These are phyloP conservation scores for Elsinoe fawcettii DNA, from an alignment of 2,329 filamentous ascomycete species.

Conservation along the genomic window DNA sequence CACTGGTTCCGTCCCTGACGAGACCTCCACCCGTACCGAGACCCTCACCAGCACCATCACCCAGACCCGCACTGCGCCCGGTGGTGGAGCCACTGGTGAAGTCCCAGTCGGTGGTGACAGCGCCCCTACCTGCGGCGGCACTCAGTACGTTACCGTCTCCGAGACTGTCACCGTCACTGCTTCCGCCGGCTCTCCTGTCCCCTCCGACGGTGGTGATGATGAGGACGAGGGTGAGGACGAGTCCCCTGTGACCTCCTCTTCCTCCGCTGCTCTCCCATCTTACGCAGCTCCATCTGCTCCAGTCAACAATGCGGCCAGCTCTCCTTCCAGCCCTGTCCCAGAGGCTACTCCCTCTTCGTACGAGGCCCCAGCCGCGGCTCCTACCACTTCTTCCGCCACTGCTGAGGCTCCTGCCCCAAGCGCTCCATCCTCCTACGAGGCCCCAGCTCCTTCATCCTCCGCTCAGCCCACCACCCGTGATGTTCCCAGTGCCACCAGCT, in stretches of 20 bases:
- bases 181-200: not conserved
- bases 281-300: conserved; percentile 9
- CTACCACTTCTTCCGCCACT: conserved; percentile 27
- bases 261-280: conserved; percentile 12
- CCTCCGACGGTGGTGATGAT: conserved; percentile 4
- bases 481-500: conserved; percentile 19
- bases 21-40: conserved; percentile 11
- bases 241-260: conserved; percentile 5
- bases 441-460: conserved; percentile 15
- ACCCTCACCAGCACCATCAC: conserved; percentile 13
- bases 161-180: conserved; percentile 16
- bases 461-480: conserved; percentile 20
- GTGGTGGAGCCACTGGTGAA: conserved; percentile 7
- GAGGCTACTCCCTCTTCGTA: conserved; percentile 16
- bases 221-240: not conserved
- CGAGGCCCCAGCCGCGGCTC: conserved; percentile 18
- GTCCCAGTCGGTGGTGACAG: conserved; percentile 5
- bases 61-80: conserved; percentile 5
- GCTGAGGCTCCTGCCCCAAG: conserved; percentile 10
- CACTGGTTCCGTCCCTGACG: not conserved
- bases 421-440: conserved; percentile 27
- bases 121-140: conserved; percentile 5
- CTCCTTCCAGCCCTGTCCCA: not conserved
- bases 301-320: conserved; percentile 5
- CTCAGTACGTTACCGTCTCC: conserved; percentile 9